Percentiles rank a stretch among this genome's conserved stretches.
These are phyloP conservation scores for Aeminium ludgeri DNA, from an alignment of 495 filamentous ascomycete species.

Conservation along the genomic window DNA sequence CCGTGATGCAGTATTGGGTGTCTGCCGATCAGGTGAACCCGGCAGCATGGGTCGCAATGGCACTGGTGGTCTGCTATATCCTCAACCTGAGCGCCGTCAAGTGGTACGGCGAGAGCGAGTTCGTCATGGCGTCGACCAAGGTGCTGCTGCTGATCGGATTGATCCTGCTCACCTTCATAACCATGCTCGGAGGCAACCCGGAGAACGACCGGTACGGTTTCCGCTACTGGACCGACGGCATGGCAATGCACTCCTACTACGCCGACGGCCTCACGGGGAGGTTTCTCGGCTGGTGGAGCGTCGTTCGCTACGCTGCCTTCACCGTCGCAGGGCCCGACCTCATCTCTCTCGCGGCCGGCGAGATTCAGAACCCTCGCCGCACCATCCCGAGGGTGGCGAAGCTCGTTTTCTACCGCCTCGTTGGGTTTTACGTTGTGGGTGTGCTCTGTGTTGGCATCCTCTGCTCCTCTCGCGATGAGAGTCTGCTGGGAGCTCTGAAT, in stretches of 20 bases:
- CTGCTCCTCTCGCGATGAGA: conserved; percentile 22
- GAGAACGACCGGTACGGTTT: conserved; percentile 48
- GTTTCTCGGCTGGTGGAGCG: conserved; percentile 22
- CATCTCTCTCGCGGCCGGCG: conserved; percentile 61
- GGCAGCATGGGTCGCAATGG: conserved; percentile 13
- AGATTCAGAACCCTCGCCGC: conserved; percentile 57
- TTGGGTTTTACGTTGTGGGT: conserved; percentile 57
- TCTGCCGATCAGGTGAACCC: conserved; percentile 18
- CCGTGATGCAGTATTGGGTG: conserved; percentile 32
- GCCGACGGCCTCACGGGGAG: conserved; percentile 14
- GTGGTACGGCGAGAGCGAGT: conserved; percentile 34
- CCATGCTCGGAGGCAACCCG: conserved; percentile 49
- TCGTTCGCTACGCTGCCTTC: conserved; percentile 23
- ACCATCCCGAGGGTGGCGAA: conserved; percentile 62
- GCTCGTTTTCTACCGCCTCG: conserved; percentile 70
- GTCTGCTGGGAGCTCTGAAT: conserved; percentile 17
- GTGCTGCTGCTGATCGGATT: conserved; percentile 30
- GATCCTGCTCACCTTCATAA: conserved; percentile 33
- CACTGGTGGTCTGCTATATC: conserved; percentile 18
- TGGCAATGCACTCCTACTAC: conserved; percentile 25
- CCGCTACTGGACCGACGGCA: conserved; percentile 51
- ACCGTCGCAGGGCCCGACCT: conserved; percentile 46
- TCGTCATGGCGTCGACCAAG: conserved; percentile 29
- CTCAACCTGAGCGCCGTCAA: conserved; percentile 31
- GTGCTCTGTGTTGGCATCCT: conserved; percentile 41